Percentiles rank a stretch among this genome's conserved stretches.
Evolutionary conservation across 768 basidiomycete species (phyloP).

Genomic region (Tephrocybe sp.): DNA sequence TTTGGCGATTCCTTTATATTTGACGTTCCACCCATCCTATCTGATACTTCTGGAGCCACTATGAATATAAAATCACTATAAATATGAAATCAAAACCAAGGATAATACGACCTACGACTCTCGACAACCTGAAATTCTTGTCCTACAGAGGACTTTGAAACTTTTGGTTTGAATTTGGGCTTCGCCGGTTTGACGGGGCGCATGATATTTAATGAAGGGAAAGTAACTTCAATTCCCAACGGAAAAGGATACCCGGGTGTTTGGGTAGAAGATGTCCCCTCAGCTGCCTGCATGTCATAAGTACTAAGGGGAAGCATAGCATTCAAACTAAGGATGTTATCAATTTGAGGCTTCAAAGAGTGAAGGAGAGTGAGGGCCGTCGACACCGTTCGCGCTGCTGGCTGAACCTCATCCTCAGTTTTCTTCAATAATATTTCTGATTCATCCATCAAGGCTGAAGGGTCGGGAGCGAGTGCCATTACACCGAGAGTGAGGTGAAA

Average conservation of each 20-base stretch:
- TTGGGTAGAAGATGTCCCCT: background rate
- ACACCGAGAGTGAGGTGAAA: conserved; percentile 76
- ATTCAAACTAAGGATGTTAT: conserved; percentile 31
- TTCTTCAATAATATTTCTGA: background rate
- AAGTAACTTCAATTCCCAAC: conserved; percentile 23
- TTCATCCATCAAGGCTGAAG: background rate
- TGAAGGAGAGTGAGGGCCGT: conserved; percentile 42
- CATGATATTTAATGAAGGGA: conserved; percentile 50
- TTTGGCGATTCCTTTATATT: no score
- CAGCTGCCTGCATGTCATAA: background rate
- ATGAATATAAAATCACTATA: no score
- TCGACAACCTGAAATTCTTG: background rate
- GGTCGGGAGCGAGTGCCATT: conserved; percentile 46
- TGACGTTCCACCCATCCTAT: no score
- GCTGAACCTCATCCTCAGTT: background rate
- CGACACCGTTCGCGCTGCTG: conserved; percentile 27
- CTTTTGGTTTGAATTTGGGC: background rate
- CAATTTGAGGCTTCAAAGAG: conserved; percentile 39
- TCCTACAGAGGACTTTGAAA: background rate
- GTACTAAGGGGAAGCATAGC: background rate
- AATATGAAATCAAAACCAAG: no score
- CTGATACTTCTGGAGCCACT: no score
- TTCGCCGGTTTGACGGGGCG: conserved; percentile 17
- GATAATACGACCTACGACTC: background rate
- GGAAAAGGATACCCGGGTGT: background rate